Conservation (phyloP, 2,329 filamentous ascomycete species). For the Diatrype stigma region DNA sequence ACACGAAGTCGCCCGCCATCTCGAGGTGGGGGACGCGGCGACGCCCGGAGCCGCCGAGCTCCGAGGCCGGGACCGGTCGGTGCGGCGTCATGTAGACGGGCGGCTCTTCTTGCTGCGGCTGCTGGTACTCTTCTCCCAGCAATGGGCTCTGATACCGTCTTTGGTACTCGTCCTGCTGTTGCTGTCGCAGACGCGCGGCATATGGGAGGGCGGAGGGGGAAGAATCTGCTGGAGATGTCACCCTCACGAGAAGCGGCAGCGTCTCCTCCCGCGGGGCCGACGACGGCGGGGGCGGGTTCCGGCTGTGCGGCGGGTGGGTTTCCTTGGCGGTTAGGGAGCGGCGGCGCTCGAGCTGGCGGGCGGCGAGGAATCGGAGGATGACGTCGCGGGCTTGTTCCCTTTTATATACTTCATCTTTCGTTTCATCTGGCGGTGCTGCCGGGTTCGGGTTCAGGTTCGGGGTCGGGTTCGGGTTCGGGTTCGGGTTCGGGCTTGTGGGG, state of each 20-base stretch:
- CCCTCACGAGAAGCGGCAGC: constrained; percentile 28
- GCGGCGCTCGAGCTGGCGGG: constrained; percentile 29
- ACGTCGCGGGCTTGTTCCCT: constrained; percentile 36
- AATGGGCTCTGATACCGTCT: too few relatives aligned
- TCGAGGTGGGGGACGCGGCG: constrained; percentile 58
- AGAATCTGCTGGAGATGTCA: too few relatives aligned
- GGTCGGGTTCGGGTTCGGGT: too few relatives aligned
- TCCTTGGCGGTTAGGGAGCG: constrained; percentile 19
- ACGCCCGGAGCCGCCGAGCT: constrained; percentile 41
- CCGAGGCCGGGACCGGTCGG: constrained; percentile 44
- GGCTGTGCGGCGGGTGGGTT: constrained; percentile 9
- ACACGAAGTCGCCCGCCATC: constrained; percentile 53
- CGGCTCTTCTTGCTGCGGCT: constrained; percentile 15
- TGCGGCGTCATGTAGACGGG: constrained; percentile 42
- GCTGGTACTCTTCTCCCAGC: too few relatives aligned
- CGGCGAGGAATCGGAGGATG: constrained; percentile 37
- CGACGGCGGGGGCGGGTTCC: constrained; percentile 10
- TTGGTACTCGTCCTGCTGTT: too few relatives aligned
- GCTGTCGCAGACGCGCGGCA: constrained; percentile 31
- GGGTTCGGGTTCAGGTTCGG: too few relatives aligned
- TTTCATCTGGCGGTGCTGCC: too few relatives aligned
- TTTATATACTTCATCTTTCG: too few relatives aligned
- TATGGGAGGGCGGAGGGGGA: constrained; percentile 6
- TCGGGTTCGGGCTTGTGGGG: too few relatives aligned
- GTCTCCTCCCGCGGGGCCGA: constrained; percentile 15